Conservation (phyloP, 148 eudicot genomes). For the Chenopodium suecicum region DNA sequence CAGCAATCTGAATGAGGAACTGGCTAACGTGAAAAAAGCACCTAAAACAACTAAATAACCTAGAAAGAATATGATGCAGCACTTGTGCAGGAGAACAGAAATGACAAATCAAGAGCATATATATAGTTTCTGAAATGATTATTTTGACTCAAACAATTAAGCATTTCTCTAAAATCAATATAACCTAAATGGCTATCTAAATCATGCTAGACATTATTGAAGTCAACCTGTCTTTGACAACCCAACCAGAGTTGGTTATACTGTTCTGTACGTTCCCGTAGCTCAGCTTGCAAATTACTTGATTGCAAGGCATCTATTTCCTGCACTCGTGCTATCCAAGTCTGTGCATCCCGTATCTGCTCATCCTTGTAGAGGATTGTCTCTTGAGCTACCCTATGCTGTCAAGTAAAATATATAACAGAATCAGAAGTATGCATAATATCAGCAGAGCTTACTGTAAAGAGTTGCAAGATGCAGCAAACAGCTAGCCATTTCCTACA, state of each 20-base stretch:
- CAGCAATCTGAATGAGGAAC: neutral
- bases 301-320: conserved; percentile 88
- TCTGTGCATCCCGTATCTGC: conserved; percentile 81
- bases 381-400: conserved; percentile 88
- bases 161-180: neutral
- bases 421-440: neutral
- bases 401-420: conserved; percentile 30
- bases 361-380: conserved; percentile 73
- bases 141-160: neutral
- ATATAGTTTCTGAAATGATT: neutral
- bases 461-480: neutral
- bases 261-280: conserved; percentile 80
- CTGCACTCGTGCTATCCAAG: conserved; percentile 79
- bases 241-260: conserved; percentile 81
- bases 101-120: neutral
- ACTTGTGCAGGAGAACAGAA: neutral
- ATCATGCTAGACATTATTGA: neutral
- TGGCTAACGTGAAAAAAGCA: neutral
- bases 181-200: conserved; percentile 2
- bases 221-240: conserved; percentile 82
- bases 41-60: no score
- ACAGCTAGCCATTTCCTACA: neutral
- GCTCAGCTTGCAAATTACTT: conserved; percentile 73
- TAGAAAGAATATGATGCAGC: neutral
- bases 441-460: neutral